These are phyloP conservation scores for Aspergillus fructus DNA, from an alignment of 2,329 filamentous ascomycete species.

Conservation along the genomic window DNA sequence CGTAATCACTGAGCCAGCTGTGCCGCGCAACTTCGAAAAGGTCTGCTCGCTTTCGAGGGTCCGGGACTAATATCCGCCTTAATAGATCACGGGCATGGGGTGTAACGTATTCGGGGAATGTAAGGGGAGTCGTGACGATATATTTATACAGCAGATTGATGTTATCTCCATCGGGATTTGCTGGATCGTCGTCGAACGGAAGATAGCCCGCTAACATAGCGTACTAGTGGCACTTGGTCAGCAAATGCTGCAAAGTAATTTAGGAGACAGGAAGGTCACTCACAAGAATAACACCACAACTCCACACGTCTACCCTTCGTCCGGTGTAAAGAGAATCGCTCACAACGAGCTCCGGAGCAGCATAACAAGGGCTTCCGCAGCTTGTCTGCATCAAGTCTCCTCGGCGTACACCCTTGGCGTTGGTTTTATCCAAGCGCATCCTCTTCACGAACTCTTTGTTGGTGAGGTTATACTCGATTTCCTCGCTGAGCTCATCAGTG, in stretches of 20 bases:
- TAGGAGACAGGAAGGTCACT: slow-evolving; percentile 37
- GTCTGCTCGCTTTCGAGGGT: slow-evolving; percentile 91
- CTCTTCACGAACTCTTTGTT: slow-evolving; percentile 88
- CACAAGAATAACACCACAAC: slow-evolving; percentile 96
- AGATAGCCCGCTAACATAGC: slow-evolving; percentile 98
- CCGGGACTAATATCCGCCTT: slow-evolving; percentile 88
- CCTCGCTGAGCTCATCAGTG: slow-evolving; percentile 79
- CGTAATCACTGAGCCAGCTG: slow-evolving; percentile 96
- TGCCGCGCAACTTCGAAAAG: slow-evolving; percentile 96
- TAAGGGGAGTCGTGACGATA: slow-evolving; percentile 93
- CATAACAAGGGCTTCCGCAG: slow-evolving; percentile 96
- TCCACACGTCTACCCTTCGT: slow-evolving; percentile 98
- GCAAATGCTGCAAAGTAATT: background rate
- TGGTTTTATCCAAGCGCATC: slow-evolving; percentile 77
- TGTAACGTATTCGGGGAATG: slow-evolving; percentile 98
- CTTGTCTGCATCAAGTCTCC: slow-evolving; percentile 99
- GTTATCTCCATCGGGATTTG: slow-evolving; percentile 97
- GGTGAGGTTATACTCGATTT: slow-evolving; percentile 81
- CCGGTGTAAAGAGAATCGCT: slow-evolving; percentile 97
- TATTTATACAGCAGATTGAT: slow-evolving; percentile 99
- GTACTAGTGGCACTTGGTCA: slow-evolving; percentile 62
- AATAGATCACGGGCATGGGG: slow-evolving; percentile 92
- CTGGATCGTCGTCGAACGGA: slow-evolving; percentile 96
- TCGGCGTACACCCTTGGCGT: slow-evolving; percentile 72
- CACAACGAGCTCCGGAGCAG: slow-evolving; percentile 92